Base-by-base conservation (phyloP, 2,329 filamentous ascomycete genomes). In the Diaporthe destruens region DNA sequence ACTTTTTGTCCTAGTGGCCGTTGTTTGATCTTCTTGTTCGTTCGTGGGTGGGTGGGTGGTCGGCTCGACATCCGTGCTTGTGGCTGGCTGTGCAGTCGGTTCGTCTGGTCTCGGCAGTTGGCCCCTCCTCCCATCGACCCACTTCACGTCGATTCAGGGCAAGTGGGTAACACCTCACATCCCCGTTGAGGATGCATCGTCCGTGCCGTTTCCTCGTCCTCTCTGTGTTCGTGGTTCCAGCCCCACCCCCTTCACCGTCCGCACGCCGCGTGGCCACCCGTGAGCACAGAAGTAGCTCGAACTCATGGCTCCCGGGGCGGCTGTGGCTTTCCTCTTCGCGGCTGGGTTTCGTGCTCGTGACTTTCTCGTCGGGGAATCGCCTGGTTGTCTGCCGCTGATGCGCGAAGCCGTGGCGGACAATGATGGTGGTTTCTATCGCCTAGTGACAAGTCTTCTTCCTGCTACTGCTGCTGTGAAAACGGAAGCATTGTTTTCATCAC, bases 401-500 rank as follows among this genome's bases (percentile, higher is more conserved):
- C 44, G 32, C 16, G 44, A 20, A 23, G 29, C 25, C 14, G 53
- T 51, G 16, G 61, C 14, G 44, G 44, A 7, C 20, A 20, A 29
- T n/a, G 12, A 1, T 12, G 44, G 20, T 51, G 11, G 14, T 18
- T 34, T 34, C 44, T 34, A 51, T 36, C 29, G 25, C 39, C 20
- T n/a, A 25, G 11, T 59, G n/a, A 56, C 34, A 32, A 25, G 14
- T 49, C 14, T 51, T 54, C 32, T 54, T 47, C 51, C 32, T 54
- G 53, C 51, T 49, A 34, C 32, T 29, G 59, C 32, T 54, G 53
- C 51, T 49, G 42, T 39, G 32, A 25, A 59, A 47, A 57, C 70
- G 14, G 36, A 67, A 39, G 44, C n/a, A 9, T 59, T 42, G 67
- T 56, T 49, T 65, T 72, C 65, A 69, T 72, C 71, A 74, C 51